Base-by-base conservation (phyloP, 805 yeast species). In the Hanseniaspora guilliermondii region DNA sequence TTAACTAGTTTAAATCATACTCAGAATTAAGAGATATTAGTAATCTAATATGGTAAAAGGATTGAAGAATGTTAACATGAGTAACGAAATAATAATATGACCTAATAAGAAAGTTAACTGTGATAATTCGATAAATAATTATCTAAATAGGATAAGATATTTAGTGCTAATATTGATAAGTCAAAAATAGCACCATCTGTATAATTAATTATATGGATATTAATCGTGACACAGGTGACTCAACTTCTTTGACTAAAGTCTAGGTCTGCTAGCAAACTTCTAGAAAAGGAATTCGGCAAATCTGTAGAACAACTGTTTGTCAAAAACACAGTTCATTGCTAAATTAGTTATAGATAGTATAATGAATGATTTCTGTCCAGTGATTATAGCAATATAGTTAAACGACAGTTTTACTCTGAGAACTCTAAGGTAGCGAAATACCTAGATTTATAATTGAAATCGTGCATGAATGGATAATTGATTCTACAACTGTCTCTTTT, bases 401-500 rank as follows among this genome's bases (percentile, higher is more conserved):
- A 42, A 42, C 46, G 46, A 42, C 46, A 35, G 46, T 42, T 42
- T 42, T 42, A 42, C 17, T 22, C 32, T 42, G 46, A 42, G 46
- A 42, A 42, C 46, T 42, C 46, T 42, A 42, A 42, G 46, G 46
- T 42, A 42, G 46, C 46, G 17, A 42, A 42, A 42, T 42, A 42
- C 46, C 46, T 42, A 42, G 46, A 27, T 42, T 42, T 42, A 42
- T 42, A 42, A 42, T 42, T 42, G 46, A 42, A 42, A 42, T 42
- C 46, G 46, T 42, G 46, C 46, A 42, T 42, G 46, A 42, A 42
- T 42, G 46, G 46, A n/a, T 22, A 25, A 42, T 25, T 42, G 46
- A 42, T 42, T 27, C 46, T 42, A 42, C 21, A 16, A 42, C 46
- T 42, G 46, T 42, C 46, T 42, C 46, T 42, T 16, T 25, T 25